These are phyloP conservation scores for Sclerotinia glacialis DNA, from an alignment of 2,329 filamentous ascomycete species.

Conservation along the genomic window DNA sequence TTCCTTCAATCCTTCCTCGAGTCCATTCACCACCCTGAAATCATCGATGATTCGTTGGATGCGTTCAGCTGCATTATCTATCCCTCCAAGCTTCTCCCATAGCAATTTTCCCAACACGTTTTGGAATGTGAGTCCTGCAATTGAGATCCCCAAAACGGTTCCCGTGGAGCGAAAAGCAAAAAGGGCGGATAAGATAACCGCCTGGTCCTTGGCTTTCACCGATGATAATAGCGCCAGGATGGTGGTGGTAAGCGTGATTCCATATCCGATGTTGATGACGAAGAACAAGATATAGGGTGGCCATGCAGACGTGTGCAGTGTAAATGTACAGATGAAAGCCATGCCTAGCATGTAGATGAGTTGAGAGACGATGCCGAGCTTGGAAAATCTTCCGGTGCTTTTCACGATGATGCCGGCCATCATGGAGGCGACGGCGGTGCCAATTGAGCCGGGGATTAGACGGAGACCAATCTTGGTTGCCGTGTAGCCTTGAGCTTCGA, in stretches of 20 bases:
- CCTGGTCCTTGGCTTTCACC: constrained; percentile 61
- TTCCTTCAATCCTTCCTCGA: neutral
- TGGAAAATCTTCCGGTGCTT: constrained; percentile 67
- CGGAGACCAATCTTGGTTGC: constrained; percentile 62
- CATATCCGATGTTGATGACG: constrained; percentile 50
- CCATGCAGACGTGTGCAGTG: constrained; percentile 53
- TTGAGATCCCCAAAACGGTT: constrained; percentile 60
- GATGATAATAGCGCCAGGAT: constrained; percentile 70
- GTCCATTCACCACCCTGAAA: neutral
- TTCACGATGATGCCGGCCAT: constrained; percentile 64
- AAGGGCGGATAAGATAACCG: constrained; percentile 70
- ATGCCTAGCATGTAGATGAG: constrained; percentile 46
- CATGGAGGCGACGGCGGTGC: constrained; percentile 58
- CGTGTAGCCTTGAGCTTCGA: constrained; percentile 63
- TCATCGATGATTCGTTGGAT: constrained; percentile 8
- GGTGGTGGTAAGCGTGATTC: constrained; percentile 64
- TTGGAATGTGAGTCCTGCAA: constrained; percentile 26
- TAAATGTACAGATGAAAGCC: constrained; percentile 51
- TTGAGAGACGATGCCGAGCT: constrained; percentile 55
- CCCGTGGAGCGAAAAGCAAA: constrained; percentile 76
- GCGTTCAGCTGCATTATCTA: constrained; percentile 11
- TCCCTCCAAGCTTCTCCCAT: constrained; percentile 22
- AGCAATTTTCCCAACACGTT: constrained; percentile 18
- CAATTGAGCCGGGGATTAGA: constrained; percentile 63
- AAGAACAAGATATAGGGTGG: constrained; percentile 53